phyloP scores from a whole-genome alignment of 345 rosid species.

The Bruguiera sexangula region DNA sequence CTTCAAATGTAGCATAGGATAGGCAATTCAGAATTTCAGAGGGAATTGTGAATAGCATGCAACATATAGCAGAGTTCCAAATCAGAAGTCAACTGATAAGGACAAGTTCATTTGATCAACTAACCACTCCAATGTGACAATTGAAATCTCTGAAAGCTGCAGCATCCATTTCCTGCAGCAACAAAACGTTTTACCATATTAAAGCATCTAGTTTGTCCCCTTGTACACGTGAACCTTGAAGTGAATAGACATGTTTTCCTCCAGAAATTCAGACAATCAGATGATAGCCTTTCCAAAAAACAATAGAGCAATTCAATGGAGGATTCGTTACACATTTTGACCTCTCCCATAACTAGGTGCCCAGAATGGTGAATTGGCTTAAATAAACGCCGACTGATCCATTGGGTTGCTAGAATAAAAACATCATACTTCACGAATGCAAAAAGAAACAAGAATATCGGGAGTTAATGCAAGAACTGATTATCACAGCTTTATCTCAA shows the following conservation, averaged over 20 bases:
- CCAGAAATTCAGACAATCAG: too few relatives aligned
- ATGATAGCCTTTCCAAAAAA: too few relatives aligned
- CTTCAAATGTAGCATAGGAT: not conserved
- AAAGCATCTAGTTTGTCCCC: not conserved
- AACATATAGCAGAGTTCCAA: too few relatives aligned
- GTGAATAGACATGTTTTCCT: too few relatives aligned
- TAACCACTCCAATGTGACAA: slow-evolving; percentile 77
- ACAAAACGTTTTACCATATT: not conserved
- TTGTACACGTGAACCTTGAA: too few relatives aligned
- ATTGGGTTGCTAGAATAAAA: too few relatives aligned
- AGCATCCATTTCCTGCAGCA: slow-evolving; percentile 84
- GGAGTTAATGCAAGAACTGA: not conserved
- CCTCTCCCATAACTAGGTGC: too few relatives aligned
- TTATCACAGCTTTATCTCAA: not conserved
- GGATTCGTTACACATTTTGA: too few relatives aligned
- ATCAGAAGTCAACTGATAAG: not conserved
- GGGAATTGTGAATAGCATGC: not conserved
- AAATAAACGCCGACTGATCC: too few relatives aligned
- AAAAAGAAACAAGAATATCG: not conserved
- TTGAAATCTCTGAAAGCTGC: slow-evolving; percentile 65
- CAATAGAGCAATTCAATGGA: too few relatives aligned
- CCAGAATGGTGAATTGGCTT: too few relatives aligned
- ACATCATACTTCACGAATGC: too few relatives aligned
- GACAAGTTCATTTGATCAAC: slow-evolving; percentile 16
- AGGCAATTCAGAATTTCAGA: not conserved